These are phyloP conservation scores for Mycena kentingensis DNA, from an alignment of 768 basidiomycete species.

Conservation along the genomic window DNA sequence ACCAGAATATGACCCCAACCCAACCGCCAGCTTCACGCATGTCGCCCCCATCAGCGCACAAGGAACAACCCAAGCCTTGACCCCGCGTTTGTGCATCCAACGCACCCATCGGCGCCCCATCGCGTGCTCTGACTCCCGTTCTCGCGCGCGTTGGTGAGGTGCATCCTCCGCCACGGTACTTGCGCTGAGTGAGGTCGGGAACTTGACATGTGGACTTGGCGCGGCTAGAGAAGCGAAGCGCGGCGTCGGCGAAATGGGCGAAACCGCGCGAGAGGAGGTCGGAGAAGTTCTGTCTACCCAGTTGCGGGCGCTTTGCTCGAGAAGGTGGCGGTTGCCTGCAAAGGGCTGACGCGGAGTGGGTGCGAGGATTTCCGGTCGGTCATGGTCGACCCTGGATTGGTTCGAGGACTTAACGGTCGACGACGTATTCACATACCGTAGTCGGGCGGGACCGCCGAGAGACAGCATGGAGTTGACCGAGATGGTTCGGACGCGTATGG, in stretches of 20 bases:
- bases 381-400: slow-evolving; percentile 13
- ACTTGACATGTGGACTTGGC: slow-evolving; percentile 7
- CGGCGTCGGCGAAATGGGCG: slow-evolving; percentile 15
- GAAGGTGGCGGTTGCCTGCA: slow-evolving; percentile 9
- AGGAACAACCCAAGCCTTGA: slow-evolving; percentile 64
- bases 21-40: slow-evolving; percentile 67
- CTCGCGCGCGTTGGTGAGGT: slow-evolving; percentile 1
- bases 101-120: slow-evolving; percentile 67
- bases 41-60: slow-evolving; percentile 52
- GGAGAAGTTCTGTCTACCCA: slow-evolving; percentile 14
- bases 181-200: slow-evolving; percentile 15
- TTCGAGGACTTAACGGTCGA: not conserved
- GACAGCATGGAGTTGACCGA: slow-evolving; percentile 30
- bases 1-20: slow-evolving; percentile 86
- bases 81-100: slow-evolving; percentile 75
- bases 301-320: slow-evolving; percentile 14
- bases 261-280: slow-evolving; percentile 15
- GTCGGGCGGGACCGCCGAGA: slow-evolving; percentile 8
- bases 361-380: slow-evolving; percentile 21
- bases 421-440: slow-evolving; percentile 5
- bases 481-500: slow-evolving; percentile 33
- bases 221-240: slow-evolving; percentile 11
- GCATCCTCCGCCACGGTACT: slow-evolving; percentile 14
- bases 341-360: slow-evolving; percentile 18
- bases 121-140: slow-evolving; percentile 31